phyloP scores from a whole-genome alignment of 2,329 filamentous ascomycete genomes.

The Blastomyces silverae region DNA sequence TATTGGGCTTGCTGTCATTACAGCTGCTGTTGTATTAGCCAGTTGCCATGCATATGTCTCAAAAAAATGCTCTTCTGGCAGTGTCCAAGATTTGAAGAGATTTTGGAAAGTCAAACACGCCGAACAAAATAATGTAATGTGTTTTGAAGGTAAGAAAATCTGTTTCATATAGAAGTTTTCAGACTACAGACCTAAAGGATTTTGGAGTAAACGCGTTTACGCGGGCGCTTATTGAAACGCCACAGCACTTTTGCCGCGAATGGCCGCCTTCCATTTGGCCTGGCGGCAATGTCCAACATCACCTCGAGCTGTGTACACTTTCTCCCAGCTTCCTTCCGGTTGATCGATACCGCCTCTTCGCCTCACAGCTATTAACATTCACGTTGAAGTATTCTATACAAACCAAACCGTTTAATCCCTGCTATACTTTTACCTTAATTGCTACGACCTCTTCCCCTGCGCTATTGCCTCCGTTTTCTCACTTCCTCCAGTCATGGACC shows the following conservation, averaged over 20 bases:
- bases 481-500: conserved; percentile 50
- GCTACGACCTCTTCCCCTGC: not conserved
- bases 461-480: not conserved
- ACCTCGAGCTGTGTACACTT: not conserved
- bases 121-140: no score
- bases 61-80: no score
- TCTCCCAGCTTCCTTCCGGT: not conserved
- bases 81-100: no score
- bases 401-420: not conserved
- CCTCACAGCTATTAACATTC: not conserved
- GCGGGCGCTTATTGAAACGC: not conserved
- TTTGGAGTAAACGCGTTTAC: not conserved
- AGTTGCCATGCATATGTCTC: no score
- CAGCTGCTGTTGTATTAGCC: no score
- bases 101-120: no score
- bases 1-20: no score
- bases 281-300: not conserved
- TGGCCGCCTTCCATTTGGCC: conserved; percentile 5
- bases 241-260: not conserved
- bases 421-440: not conserved
- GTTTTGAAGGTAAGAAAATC: no score
- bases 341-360: not conserved
- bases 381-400: not conserved
- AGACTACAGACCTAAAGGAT: no score
- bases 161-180: no score